A percentile compares a stretch with the other conserved stretches of the same genome.
Conservation (phyloP, 345 rosid species). For the Limnanthes douglasii region DNA sequence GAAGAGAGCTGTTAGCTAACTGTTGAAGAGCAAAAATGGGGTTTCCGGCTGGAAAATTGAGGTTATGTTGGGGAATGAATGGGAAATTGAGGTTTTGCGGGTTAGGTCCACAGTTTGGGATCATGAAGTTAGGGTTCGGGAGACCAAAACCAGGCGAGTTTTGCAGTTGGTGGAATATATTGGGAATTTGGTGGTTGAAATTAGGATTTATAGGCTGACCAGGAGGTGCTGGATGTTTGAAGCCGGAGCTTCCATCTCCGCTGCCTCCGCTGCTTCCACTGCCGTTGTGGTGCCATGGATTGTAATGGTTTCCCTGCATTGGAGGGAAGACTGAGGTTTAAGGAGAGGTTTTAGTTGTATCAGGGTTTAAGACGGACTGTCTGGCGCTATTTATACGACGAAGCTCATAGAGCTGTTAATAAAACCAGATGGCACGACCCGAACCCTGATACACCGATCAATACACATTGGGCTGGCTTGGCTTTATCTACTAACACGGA, state of each 20-base stretch:
- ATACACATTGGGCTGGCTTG: too few relatives aligned
- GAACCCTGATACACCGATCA: too few relatives aligned
- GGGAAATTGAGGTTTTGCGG: constrained; percentile 18
- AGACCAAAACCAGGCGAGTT: constrained; percentile 7
- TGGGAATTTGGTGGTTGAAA: constrained; percentile 18
- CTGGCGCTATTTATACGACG: too few relatives aligned
- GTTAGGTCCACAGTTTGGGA: too few relatives aligned
- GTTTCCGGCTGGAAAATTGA: constrained; percentile 12
- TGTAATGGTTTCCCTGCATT: constrained; percentile 20
- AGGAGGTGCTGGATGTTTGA: constrained; percentile 8
- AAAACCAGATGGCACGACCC: too few relatives aligned
- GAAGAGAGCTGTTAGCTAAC: constrained; percentile 6
- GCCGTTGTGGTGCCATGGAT: constrained; percentile 10
- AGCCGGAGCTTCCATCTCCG: constrained; percentile 9
- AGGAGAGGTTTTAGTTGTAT: too few relatives aligned
- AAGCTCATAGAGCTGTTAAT: too few relatives aligned
- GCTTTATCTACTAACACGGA: too few relatives aligned
- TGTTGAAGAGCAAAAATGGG: constrained; percentile 13
- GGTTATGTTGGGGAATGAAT: constrained; percentile 8
- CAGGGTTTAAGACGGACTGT: too few relatives aligned
- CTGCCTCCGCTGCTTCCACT: constrained; percentile 8
- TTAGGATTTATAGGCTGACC: constrained; percentile 9
- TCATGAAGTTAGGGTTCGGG: constrained; percentile 17
- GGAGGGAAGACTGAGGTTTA: too few relatives aligned
- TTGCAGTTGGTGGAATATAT: constrained; percentile 16